Evolutionary conservation across 2,329 filamentous ascomycete genomes (phyloP).

Genomic region (Diplodia seriata): DNA sequence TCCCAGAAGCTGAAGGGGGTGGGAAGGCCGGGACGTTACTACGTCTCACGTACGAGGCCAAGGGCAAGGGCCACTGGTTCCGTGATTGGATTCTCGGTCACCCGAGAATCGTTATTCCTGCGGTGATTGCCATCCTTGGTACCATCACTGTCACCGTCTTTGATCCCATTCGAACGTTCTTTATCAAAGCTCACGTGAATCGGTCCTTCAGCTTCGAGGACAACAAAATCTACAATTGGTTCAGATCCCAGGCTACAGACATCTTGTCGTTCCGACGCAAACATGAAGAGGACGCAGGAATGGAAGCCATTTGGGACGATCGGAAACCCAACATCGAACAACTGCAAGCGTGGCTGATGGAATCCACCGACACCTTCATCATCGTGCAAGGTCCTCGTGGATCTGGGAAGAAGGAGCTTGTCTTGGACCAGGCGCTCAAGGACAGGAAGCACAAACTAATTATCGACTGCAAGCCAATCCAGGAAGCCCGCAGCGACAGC

Average conservation of each 20-base stretch:
- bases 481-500: constrained; percentile 87
- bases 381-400: constrained; percentile 91
- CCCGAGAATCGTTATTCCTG: constrained; percentile 84
- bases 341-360: constrained; percentile 83
- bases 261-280: constrained; percentile 66
- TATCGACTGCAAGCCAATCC: constrained; percentile 91
- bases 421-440: constrained; percentile 82
- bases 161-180: constrained; percentile 92
- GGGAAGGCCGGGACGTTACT: constrained; percentile 78
- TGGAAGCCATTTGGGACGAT: constrained; percentile 87
- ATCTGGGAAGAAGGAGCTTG: constrained; percentile 87
- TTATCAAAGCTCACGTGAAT: constrained; percentile 87
- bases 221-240: constrained; percentile 78
- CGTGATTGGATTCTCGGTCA: constrained; percentile 88
- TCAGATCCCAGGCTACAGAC: constrained; percentile 74
- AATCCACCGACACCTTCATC: constrained; percentile 89
- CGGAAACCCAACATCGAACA: constrained; percentile 81
- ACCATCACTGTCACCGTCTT: constrained; percentile 87
- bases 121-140: constrained; percentile 80
- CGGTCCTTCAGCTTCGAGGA: constrained; percentile 76
- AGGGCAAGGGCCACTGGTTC: constrained; percentile 77
- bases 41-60: constrained; percentile 82
- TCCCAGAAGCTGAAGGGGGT: constrained; percentile 72
- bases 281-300: constrained; percentile 68
- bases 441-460: constrained; percentile 78